Evolutionary conservation across 345 rosid genomes (phyloP).

Genomic region (Salix brachista): DNA sequence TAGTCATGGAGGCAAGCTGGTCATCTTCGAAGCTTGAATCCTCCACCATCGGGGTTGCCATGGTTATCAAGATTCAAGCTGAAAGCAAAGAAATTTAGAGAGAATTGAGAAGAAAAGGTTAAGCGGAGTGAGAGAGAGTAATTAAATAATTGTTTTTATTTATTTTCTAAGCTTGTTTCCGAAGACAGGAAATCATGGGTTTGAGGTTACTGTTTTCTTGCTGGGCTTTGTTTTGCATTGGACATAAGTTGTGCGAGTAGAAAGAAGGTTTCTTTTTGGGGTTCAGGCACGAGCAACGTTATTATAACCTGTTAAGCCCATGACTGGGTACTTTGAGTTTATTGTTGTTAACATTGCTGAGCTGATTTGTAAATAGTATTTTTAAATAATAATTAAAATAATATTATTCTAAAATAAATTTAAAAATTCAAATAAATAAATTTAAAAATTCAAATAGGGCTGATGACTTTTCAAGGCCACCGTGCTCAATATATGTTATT

Average conservation of each 20-base stretch:
- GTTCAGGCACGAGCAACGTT: not conserved
- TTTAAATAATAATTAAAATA: too few relatives aligned
- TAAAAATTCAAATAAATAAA: too few relatives aligned
- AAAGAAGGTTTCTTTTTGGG: not conserved
- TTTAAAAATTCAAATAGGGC: too few relatives aligned
- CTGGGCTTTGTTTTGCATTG: not conserved
- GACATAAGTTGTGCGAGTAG: not conserved
- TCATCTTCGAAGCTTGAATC: conserved; percentile 85
- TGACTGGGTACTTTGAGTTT: too few relatives aligned
- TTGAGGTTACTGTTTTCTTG: not conserved
- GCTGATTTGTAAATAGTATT: too few relatives aligned
- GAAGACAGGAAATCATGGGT: not conserved
- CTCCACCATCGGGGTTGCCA: conserved; percentile 91
- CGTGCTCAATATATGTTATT: too few relatives aligned
- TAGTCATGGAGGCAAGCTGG: conserved; percentile 77
- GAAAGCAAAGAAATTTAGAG: not conserved
- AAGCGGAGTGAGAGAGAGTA: not conserved
- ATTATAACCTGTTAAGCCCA: too few relatives aligned
- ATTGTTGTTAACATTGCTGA: too few relatives aligned
- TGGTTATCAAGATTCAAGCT: conserved; percentile 2
- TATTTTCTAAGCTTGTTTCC: not conserved
- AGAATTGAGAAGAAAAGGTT: not conserved
- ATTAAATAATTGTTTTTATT: not conserved
- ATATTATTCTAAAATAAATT: too few relatives aligned
- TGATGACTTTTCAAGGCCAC: too few relatives aligned